Percentiles rank a stretch among this genome's conserved stretches.
Evolutionary conservation across 441 rosid genomes (phyloP).

Genomic region (Syzygium malaccense): DNA sequence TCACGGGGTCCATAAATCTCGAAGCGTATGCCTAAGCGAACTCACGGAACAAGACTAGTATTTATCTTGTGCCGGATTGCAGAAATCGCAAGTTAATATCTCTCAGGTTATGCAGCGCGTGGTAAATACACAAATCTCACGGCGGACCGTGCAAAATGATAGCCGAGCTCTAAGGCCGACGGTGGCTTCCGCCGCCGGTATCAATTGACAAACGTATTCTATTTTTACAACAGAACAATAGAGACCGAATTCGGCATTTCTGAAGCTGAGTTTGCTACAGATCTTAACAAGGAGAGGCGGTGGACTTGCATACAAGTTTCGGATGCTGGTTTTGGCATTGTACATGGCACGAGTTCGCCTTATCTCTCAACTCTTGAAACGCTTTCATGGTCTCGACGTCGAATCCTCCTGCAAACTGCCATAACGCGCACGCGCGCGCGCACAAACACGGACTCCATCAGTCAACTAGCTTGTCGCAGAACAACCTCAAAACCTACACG

Average conservation of each 20-base stretch:
- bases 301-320: conserved; percentile 46
- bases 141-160: not conserved
- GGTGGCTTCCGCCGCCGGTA: not conserved
- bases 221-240: conserved; percentile 28
- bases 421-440: not conserved
- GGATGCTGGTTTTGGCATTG: conserved; percentile 71
- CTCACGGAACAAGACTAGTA: not conserved
- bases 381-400: conserved; percentile 93
- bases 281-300: conserved; percentile 38
- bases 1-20: not conserved
- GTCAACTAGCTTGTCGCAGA: not conserved
- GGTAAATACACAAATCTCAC: not conserved
- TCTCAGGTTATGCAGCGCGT: not conserved
- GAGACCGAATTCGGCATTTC: not conserved
- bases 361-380: conserved; percentile 85
- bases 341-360: conserved; percentile 66
- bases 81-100: not conserved
- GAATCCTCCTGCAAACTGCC: conserved; percentile 93
- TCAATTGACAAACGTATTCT: conserved; percentile 11
- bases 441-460: not conserved
- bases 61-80: not conserved
- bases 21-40: not conserved
- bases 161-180: not conserved
- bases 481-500: not conserved
- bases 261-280: conserved; percentile 92